Percentiles rank a stretch among this genome's conserved stretches.
phyloP scores from a whole-genome alignment of 176 grass and related monocot species.

The Triticum urartu region DNA sequence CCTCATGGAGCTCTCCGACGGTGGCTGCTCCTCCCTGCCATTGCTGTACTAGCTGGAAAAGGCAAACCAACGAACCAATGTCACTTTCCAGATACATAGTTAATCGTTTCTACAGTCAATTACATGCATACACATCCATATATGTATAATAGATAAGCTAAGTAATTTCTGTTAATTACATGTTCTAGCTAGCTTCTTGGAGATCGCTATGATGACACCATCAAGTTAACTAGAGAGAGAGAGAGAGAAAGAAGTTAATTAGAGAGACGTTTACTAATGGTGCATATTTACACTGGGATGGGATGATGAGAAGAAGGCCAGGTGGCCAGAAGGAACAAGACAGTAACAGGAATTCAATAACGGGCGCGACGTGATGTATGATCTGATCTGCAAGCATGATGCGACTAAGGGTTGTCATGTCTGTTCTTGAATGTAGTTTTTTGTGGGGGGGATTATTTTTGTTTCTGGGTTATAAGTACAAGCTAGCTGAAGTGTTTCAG shows the following conservation, averaged over 20 bases:
- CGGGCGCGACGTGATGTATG: not conserved
- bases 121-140: conserved; percentile 15
- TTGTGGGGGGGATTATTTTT: not conserved
- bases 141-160: not conserved
- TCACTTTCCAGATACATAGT: conserved; percentile 1
- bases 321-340: conserved; percentile 12
- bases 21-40: conserved; percentile 43
- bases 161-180: not conserved
- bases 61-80: not conserved
- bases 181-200: conserved; percentile 15
- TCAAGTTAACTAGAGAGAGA: not conserved
- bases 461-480: not conserved
- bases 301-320: not conserved
- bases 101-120: not conserved
- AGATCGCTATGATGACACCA: not conserved
- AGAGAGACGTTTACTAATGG: not conserved
- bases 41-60: conserved; percentile 39
- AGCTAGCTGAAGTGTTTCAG: not conserved
- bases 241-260: not conserved
- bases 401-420: not conserved
- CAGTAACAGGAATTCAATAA: conserved; percentile 13
- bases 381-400: conserved; percentile 33
- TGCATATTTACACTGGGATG: conserved; percentile 6
- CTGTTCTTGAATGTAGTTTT: not conserved
- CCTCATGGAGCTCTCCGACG: conserved; percentile 48